Evolutionary conservation across 1,284 basidiomycete species (phyloP), one percentile per base, ranked within the genome.

Genomic region (Mycena sp.): DNA sequence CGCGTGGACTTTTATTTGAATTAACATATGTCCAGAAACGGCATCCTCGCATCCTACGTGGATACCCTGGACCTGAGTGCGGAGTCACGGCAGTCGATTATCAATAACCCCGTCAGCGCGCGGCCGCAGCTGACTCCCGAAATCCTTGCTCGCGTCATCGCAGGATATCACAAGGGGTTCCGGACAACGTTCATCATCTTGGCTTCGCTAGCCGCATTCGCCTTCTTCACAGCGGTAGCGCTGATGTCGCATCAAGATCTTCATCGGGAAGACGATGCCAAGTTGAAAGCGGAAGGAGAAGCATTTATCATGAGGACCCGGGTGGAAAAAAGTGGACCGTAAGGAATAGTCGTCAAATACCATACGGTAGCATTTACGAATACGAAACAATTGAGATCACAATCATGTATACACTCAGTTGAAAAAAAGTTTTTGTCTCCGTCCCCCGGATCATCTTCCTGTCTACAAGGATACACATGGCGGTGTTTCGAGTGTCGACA

Each of bases 261-360:
- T 50, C 57, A 70, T 59, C 64, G 70, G 16, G 64, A 62, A 12
- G 70, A 72, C 53, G 69, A 72, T 48, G 63, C 67, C n/a, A 52
- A 46, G 44, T 37, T 70, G 28, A 68, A 68, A 48, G 46, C 56
- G 46, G 64, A 72, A 37, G 69, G 67, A 25, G 58, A 67, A 46
- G 32, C 32, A 35, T 35, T 35, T 35, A 35, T 35, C 32, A 35
- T 14, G 32, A 35, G 32, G 54, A 46, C 32, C 30, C 40, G 38
- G n/a, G 56, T 29, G 16, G 25, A 38, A 17, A 23, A 38, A n/a
- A n/a, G n/a, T n/a, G n/a, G n/a, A n/a, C n/a, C n/a, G n/a, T n/a
- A n/a, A n/a, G n/a, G n/a, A n/a, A n/a, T n/a, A n/a, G n/a, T n/a
- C n/a, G n/a, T n/a, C n/a, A n/a, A n/a, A n/a, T n/a, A n/a, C n/a